Base-by-base conservation (phyloP, 2,329 filamentous ascomycete genomes). In the Tolypocladium endophyticum region DNA sequence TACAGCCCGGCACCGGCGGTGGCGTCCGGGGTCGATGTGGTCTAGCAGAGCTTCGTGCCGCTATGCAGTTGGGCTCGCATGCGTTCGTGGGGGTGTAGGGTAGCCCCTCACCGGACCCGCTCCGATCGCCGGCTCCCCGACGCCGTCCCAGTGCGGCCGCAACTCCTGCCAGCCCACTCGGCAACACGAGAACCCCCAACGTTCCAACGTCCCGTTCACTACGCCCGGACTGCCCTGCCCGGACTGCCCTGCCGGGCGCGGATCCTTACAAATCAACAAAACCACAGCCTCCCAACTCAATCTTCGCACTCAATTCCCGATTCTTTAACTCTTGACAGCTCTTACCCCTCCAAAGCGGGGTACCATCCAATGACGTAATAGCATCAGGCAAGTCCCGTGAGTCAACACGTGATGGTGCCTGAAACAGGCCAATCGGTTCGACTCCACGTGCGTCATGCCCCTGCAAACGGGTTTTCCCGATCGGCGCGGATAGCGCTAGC, bases 391-490 rank as follows among this genome's bases (percentile, higher is more conserved):
- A 12, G 52, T 6, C 60, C 38, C 57, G 60, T 59, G 55, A 25
- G 36, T 1, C 11, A 6, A 45, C 61, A 63, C 61, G 58, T 63
- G 61, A 57, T 4, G 39, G 25, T 11, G 9, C 9, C 36, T 2
- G 23, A 28, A 14, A 23, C 9, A 41, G 33, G 33, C 61, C 61
- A 63, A 63, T 63, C 58, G 61, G 61, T 28, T 55, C 28, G n/a
- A 25, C 47, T 59, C 58, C 58, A 36, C 18, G n/a, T 33, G 23
- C 14, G 18, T 20, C 38, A 5, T 6, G 55, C 59, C 61, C 59
- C 59, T 58, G 55, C 39, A 39, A 53, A 54, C 61, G 61, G 61
- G 59, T 53, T 59, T 56, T 58, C 61, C 61, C 61, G 61, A 41
- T 6, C 23, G 39, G 33, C 7, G 6, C 18, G 52, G 3, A 11